A percentile compares a stretch with the other conserved stretches of the same genome.
phyloP scores from a whole-genome alignment of 148 eudicot species.

The Cornus controversa region DNA sequence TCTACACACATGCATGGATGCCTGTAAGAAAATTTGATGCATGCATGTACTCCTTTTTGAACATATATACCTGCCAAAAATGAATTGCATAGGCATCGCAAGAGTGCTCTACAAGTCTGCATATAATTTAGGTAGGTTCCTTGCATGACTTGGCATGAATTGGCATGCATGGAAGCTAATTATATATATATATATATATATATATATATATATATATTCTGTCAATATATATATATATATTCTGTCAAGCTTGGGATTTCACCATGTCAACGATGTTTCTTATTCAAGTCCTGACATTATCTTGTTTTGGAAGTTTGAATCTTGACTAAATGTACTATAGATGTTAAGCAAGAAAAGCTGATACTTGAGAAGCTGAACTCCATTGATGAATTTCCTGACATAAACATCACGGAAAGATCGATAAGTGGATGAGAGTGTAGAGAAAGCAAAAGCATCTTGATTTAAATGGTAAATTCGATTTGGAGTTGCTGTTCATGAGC shows the following conservation, averaged over 20 bases:
- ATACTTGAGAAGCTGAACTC: slow-evolving; percentile 74
- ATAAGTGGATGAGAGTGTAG: too few species aligned
- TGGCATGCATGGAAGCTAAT: not conserved
- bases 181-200: too few species aligned
- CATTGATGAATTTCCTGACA: too few species aligned
- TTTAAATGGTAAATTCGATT: slow-evolving; percentile 40
- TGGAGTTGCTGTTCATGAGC: not conserved
- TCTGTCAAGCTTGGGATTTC: not conserved
- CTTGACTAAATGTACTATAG: slow-evolving; percentile 32
- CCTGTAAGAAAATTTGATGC: not conserved
- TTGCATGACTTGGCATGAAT: not conserved
- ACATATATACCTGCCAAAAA: too few species aligned
- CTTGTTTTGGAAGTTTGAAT: not conserved
- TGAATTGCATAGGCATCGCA: not conserved
- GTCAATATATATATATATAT: not conserved
- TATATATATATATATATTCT: too few species aligned
- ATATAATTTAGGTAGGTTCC: not conserved
- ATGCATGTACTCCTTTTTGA: not conserved
- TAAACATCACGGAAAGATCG: too few species aligned
- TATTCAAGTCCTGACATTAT: slow-evolving; percentile 1
- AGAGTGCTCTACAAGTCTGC: not conserved
- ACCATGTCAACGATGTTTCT: slow-evolving; percentile 1
- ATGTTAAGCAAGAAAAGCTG: slow-evolving; percentile 74
- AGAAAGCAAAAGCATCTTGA: too few species aligned
- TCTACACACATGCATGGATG: not conserved